Percentiles rank a stretch among this genome's conserved stretches.
phyloP scores from a whole-genome alignment of 2,329 filamentous ascomycete genomes.

The Botrytis medusae region DNA sequence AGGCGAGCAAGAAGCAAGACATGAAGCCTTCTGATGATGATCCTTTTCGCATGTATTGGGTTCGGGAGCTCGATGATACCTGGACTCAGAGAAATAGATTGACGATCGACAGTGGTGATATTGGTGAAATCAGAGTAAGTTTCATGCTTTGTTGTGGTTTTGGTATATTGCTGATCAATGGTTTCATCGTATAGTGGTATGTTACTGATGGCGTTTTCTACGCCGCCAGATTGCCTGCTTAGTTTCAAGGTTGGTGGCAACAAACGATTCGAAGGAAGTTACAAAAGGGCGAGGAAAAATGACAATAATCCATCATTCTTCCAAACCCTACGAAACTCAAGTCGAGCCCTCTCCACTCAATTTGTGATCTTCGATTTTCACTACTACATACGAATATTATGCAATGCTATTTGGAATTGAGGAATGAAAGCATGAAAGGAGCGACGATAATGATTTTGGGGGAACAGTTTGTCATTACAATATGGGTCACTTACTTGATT shows the following conservation, averaged over 20 bases:
- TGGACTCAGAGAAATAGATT: constrained; percentile 60
- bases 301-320: neutral
- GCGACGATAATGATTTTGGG: neutral
- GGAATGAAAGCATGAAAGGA: neutral
- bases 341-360: neutral
- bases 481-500: constrained; percentile 2
- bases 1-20: constrained; percentile 48
- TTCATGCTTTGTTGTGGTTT: neutral
- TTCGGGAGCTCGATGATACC: constrained; percentile 59
- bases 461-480: neutral
- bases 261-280: neutral
- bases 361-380: neutral
- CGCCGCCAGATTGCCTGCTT: constrained; percentile 52
- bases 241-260: neutral
- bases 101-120: constrained; percentile 57
- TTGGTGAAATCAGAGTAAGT: constrained; percentile 47
- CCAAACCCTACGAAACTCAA: neutral
- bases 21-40: constrained; percentile 63
- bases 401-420: neutral
- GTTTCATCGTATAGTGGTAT: constrained; percentile 51
- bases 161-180: neutral
- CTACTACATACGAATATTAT: neutral
- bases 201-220: constrained; percentile 60
- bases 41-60: constrained; percentile 59
- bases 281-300: neutral